phyloP scores from a whole-genome alignment of 2,329 filamentous ascomycete species.

The Domatiomyces catenatus region DNA sequence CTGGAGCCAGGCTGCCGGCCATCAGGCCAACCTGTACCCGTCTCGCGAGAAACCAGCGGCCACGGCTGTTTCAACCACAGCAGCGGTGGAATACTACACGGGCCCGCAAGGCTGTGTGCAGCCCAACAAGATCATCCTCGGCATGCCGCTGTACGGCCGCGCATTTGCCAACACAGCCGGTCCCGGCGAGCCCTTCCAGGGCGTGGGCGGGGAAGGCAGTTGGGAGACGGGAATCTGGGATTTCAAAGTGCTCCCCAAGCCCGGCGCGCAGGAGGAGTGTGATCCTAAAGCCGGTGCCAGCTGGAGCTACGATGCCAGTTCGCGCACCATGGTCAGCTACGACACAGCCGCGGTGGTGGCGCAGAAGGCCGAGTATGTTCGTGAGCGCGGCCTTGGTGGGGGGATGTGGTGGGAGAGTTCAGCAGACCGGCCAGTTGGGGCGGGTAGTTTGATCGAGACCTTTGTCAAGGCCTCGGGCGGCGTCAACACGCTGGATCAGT shows the following conservation, averaged over 20 bases:
- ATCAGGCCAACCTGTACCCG: conserved; percentile 65
- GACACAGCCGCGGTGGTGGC: conserved; percentile 54
- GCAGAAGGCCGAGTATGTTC: conserved; percentile 58
- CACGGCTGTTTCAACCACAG: conserved; percentile 65
- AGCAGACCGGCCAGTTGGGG: conserved; percentile 48
- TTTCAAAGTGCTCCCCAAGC: conserved; percentile 66
- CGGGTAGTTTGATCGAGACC: conserved; percentile 51
- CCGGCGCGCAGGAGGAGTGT: conserved; percentile 47
- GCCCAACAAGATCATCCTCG: conserved; percentile 62
- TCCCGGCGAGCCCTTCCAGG: conserved; percentile 51
- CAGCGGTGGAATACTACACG: conserved; percentile 57
- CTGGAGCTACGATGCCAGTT: conserved; percentile 56
- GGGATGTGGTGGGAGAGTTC: conserved; percentile 98
- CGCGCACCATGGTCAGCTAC: conserved; percentile 60
- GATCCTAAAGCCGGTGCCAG: conserved; percentile 52
- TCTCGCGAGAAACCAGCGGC: conserved; percentile 40
- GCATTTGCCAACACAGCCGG: conserved; percentile 69
- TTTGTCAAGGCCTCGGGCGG: conserved; percentile 24
- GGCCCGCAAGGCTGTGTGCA: conserved; percentile 39
- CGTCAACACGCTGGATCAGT: conserved; percentile 27
- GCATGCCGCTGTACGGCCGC: conserved; percentile 85
- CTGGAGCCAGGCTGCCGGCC: conserved; percentile 58
- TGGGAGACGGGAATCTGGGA: conserved; percentile 82
- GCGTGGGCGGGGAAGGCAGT: conserved; percentile 62
- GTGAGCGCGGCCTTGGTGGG: conserved; percentile 53